phyloP scores from a whole-genome alignment of 1,284 basidiomycete genomes.

The Paramarasmius palmivorus region DNA sequence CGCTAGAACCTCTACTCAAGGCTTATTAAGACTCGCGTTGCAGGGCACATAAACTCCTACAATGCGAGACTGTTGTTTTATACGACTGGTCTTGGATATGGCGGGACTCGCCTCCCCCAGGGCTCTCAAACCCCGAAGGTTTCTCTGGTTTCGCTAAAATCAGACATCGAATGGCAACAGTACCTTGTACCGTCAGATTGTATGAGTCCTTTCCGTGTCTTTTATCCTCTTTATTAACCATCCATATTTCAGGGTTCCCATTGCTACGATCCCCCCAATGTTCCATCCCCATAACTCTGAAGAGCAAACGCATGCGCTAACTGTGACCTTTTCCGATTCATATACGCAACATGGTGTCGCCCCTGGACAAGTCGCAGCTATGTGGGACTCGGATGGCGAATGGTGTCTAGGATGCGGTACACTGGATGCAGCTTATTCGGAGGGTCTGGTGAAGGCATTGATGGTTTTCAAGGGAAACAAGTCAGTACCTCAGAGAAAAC shows the following conservation, averaged over 20 bases:
- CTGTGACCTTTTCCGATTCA: constrained; percentile 46
- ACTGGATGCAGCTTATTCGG: constrained; percentile 39
- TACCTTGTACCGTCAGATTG: constrained; percentile 48
- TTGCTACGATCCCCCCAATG: background rate
- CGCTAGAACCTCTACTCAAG: background rate
- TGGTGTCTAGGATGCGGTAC: constrained; percentile 86
- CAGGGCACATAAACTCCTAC: constrained; percentile 69
- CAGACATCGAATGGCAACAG: constrained; percentile 68
- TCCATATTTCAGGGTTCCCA: constrained; percentile 15
- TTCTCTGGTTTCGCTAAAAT: constrained; percentile 62
- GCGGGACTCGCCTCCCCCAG: constrained; percentile 54
- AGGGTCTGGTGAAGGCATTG: background rate
- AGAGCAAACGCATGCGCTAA: background rate
- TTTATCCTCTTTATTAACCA: background rate
- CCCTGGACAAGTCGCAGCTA: constrained; percentile 75
- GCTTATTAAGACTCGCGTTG: constrained; percentile 6
- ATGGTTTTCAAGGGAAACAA: background rate
- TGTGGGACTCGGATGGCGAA: constrained; percentile 55
- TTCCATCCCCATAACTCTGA: background rate
- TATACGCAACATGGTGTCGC: constrained; percentile 72
- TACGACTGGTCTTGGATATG: constrained; percentile 77
- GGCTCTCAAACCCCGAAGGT: constrained; percentile 41
- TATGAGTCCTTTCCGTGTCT: constrained; percentile 19
- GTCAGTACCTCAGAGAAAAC: too few species aligned
- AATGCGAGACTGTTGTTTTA: constrained; percentile 46